Evolutionary conservation across 2,329 filamentous ascomycete genomes (phyloP).

Genomic region (Hypomyces rosellus): DNA sequence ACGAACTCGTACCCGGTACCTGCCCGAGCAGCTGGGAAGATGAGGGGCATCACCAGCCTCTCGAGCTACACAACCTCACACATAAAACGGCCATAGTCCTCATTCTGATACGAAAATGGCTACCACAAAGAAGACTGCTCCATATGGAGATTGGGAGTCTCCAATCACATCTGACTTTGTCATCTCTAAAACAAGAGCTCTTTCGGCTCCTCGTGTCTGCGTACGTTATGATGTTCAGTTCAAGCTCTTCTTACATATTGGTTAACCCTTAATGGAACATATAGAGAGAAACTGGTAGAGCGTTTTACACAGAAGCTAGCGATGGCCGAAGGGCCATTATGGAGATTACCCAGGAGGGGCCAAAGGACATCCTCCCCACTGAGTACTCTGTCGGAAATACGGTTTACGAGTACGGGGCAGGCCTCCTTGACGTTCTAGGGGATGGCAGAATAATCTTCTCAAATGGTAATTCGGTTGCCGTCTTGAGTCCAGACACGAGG

Average conservation of each 20-base stretch:
- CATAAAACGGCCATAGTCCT: too few relatives aligned
- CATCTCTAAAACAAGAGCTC: slow-evolving; percentile 26
- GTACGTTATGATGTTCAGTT: slow-evolving; percentile 17
- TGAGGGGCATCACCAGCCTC: too few relatives aligned
- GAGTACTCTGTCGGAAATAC: slow-evolving; percentile 37
- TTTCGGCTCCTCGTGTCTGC: slow-evolving; percentile 31
- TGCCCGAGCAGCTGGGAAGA: too few relatives aligned
- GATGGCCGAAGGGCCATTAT: slow-evolving; percentile 40
- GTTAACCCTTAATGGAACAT: neutral
- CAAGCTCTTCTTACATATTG: neutral
- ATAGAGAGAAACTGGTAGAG: slow-evolving; percentile 24
- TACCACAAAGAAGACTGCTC: slow-evolving; percentile 22
- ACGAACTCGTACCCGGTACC: too few relatives aligned
- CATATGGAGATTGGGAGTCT: slow-evolving; percentile 35
- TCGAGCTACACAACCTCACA: too few relatives aligned
- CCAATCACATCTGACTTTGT: slow-evolving; percentile 32
- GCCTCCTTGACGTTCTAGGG: slow-evolving; percentile 32
- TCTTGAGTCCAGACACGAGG: slow-evolving; percentile 33
- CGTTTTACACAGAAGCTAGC: slow-evolving; percentile 33
- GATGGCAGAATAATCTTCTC: slow-evolving; percentile 41
- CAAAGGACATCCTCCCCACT: slow-evolving; percentile 36
- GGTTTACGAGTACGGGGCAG: slow-evolving; percentile 50
- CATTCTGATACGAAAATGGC: slow-evolving; percentile 15
- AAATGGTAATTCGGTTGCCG: slow-evolving; percentile 37
- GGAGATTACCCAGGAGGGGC: slow-evolving; percentile 28